A percentile compares a stretch with the other conserved stretches of the same genome.
These are phyloP conservation scores for Lecanicillium sp. DNA, from an alignment of 2,329 filamentous ascomycete genomes.

Conservation along the genomic window DNA sequence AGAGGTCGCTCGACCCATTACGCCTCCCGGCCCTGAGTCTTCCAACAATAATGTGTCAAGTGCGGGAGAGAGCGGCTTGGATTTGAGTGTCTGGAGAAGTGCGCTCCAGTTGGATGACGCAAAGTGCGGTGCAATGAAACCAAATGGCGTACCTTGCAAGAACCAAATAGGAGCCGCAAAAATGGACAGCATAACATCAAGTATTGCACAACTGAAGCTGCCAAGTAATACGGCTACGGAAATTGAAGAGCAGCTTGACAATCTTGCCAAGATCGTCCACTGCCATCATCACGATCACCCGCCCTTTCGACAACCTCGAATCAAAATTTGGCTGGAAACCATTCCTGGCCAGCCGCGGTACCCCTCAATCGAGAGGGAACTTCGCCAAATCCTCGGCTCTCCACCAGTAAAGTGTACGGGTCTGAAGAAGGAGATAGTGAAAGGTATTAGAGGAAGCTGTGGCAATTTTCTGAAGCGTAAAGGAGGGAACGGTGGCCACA, in stretches of 20 bases:
- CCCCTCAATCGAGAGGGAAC: neutral
- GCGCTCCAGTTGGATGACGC: neutral
- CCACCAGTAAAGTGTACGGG: neutral
- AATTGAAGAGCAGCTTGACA: neutral
- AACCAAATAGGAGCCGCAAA: neutral
- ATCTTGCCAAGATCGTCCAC: neutral
- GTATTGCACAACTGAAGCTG: neutral
- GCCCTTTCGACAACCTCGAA: neutral
- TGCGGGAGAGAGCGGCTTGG: neutral
- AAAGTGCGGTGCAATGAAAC: neutral
- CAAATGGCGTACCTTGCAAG: neutral
- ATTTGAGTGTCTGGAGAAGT: neutral
- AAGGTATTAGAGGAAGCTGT: too few species aligned
- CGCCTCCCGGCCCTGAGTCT: too few species aligned
- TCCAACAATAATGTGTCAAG: neutral
- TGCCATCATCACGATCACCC: constrained; percentile 4
- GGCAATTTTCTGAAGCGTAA: neutral
- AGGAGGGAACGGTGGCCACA: neutral
- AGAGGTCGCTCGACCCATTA: too few species aligned
- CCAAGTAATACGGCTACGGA: neutral
- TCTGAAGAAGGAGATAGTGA: neutral
- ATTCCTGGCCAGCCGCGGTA: neutral
- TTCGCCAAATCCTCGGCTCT: neutral
- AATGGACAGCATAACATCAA: neutral
- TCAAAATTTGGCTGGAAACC: neutral